Conservation (phyloP, 371 early-diverging fungal genomes). For the Mortierella sp. region DNA sequence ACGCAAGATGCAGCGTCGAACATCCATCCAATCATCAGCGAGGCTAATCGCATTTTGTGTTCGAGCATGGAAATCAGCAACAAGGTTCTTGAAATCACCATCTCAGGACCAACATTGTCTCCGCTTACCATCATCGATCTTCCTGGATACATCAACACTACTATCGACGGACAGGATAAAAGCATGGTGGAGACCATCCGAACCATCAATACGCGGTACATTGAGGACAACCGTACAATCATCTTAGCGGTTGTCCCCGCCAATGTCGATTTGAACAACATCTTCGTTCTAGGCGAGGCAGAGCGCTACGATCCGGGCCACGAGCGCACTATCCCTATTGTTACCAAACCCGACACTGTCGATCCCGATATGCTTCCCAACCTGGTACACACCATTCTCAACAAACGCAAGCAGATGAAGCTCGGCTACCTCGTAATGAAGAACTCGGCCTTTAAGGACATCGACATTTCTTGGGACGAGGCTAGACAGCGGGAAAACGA, state of each 20-base stretch:
- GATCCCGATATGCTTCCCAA: slow-evolving; percentile 36
- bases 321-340: slow-evolving; percentile 50
- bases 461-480: slow-evolving; percentile 37
- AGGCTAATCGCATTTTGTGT: slow-evolving; percentile 36
- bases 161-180: slow-evolving; percentile 45
- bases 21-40: slow-evolving; percentile 21
- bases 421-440: slow-evolving; percentile 48
- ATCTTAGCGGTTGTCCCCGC: slow-evolving; percentile 92
- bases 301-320: slow-evolving; percentile 31
- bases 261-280: slow-evolving; percentile 88
- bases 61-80: slow-evolving; percentile 33
- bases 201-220: slow-evolving; percentile 36
- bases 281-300: slow-evolving; percentile 57
- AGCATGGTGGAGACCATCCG: slow-evolving; percentile 39
- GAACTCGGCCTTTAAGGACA: slow-evolving; percentile 40
- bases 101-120: slow-evolving; percentile 41
- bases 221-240: slow-evolving; percentile 65
- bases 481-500: slow-evolving; percentile 27
- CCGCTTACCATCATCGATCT: slow-evolving; percentile 46
- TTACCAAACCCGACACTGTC: slow-evolving; percentile 43
- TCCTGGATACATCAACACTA: slow-evolving; percentile 47
- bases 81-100: slow-evolving; percentile 48
- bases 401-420: slow-evolving; percentile 44
- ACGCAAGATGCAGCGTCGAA: not conserved
- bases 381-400: slow-evolving; percentile 34